Evolutionary conservation across 345 rosid genomes (phyloP).

Genomic region (Ceriops decandra): DNA sequence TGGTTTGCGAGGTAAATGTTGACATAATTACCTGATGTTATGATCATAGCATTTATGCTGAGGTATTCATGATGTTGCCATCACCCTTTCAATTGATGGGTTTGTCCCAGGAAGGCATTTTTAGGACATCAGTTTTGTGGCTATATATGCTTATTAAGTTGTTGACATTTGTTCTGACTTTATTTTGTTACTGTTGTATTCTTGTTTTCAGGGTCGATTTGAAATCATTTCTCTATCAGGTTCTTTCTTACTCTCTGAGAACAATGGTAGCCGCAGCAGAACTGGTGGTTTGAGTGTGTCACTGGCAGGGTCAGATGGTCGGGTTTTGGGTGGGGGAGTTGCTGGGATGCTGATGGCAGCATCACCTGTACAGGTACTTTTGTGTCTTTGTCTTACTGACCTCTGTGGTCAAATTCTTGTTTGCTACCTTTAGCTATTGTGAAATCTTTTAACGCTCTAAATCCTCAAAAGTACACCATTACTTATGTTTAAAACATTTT

Average conservation of each 20-base stretch:
- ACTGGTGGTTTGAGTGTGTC: constrained; percentile 61
- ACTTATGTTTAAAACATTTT: background rate
- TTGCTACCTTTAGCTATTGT: background rate
- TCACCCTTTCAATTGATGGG: background rate
- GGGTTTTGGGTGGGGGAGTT: constrained; percentile 78
- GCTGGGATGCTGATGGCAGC: constrained; percentile 75
- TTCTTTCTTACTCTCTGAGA: constrained; percentile 51
- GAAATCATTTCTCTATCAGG: constrained; percentile 86
- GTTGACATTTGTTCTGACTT: background rate
- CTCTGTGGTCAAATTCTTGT: background rate
- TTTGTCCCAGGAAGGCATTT: background rate
- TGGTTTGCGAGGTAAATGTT: too few relatives aligned
- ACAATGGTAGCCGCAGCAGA: constrained; percentile 43
- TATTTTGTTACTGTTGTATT: background rate
- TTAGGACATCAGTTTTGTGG: background rate
- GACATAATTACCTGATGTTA: too few relatives aligned
- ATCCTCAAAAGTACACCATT: background rate
- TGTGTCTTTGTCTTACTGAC: background rate
- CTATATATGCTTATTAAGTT: background rate
- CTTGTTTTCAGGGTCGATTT: constrained; percentile 62
- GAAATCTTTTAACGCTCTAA: too few relatives aligned
- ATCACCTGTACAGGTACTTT: constrained; percentile 69
- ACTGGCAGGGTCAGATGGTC: constrained; percentile 69
- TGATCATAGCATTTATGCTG: too few relatives aligned
- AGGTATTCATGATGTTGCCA: too few relatives aligned